Evolutionary conservation across 768 basidiomycete species (phyloP).

Genomic region (Daedalea quercina): DNA sequence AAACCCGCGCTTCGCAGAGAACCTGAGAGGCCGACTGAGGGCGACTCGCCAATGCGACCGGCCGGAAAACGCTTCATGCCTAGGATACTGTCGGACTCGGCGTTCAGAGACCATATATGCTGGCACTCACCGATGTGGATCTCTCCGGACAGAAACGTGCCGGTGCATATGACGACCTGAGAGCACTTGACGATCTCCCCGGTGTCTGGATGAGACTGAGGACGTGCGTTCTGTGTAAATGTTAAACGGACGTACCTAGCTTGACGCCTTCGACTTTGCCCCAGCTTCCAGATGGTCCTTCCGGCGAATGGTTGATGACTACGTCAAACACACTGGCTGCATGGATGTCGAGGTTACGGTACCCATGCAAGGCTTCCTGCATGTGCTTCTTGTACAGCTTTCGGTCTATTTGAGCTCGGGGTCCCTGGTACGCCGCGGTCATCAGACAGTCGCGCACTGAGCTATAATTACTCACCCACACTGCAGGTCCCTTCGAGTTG

Average conservation of each 20-base stretch:
- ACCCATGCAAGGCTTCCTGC: conserved; percentile 60
- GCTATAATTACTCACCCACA: conserved; percentile 60
- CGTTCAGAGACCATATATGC: not conserved
- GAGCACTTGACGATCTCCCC: conserved; percentile 73
- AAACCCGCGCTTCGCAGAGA: conserved; percentile 75
- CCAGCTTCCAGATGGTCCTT: conserved; percentile 31
- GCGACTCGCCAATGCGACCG: conserved; percentile 66
- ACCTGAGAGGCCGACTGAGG: conserved; percentile 67
- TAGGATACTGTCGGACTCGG: conserved; percentile 17
- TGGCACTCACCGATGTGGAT: conserved; percentile 73
- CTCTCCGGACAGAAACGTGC: conserved; percentile 87
- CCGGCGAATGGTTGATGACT: conserved; percentile 44
- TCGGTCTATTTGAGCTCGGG: conserved; percentile 83
- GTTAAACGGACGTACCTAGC: conserved; percentile 39
- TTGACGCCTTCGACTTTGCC: conserved; percentile 52
- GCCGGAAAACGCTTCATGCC: conserved; percentile 73
- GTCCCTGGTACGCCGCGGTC: conserved; percentile 48
- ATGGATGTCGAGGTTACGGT: conserved; percentile 62
- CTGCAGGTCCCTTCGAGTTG: conserved; percentile 79
- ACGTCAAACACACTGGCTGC: conserved; percentile 78
- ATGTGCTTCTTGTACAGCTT: conserved; percentile 79
- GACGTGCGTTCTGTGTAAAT: not conserved
- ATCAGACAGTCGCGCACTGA: not conserved
- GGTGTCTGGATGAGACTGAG: conserved; percentile 38
- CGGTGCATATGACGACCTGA: conserved; percentile 83